These are phyloP conservation scores for Melastoma candidum DNA, from an alignment of 441 rosid species.

Conservation along the genomic window DNA sequence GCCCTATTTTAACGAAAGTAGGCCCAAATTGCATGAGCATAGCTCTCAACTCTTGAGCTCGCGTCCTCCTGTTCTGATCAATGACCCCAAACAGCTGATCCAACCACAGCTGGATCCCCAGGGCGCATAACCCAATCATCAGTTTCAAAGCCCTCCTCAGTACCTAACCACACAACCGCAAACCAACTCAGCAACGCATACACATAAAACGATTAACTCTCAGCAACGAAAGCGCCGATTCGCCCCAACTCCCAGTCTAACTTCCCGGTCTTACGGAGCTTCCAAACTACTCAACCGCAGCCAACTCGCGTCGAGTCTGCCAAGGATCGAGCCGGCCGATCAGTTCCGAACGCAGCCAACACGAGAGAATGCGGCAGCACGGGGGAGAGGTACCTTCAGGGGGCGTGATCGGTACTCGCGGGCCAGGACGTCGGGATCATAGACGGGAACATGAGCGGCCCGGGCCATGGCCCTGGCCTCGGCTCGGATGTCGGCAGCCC, in stretches of 20 bases:
- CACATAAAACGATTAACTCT: background rate
- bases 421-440: constrained; percentile 54
- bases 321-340: background rate
- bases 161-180: constrained; percentile 29
- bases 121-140: constrained; percentile 49
- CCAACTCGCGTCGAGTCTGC: too few species aligned
- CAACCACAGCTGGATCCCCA: constrained; percentile 47
- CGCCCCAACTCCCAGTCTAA: too few species aligned
- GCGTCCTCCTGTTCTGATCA: constrained; percentile 55
- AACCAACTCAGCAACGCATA: background rate
- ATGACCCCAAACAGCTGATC: constrained; percentile 57
- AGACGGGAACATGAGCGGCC: constrained; percentile 64
- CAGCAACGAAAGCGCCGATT: too few species aligned
- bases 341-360: background rate
- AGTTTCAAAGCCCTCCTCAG: constrained; percentile 61
- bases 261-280: background rate
- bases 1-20: constrained; percentile 90
- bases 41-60: constrained; percentile 50
- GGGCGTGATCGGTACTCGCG: constrained; percentile 64
- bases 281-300: background rate
- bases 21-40: constrained; percentile 84
- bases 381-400: constrained; percentile 34
- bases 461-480: constrained; percentile 78
- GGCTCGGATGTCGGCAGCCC: constrained; percentile 68
- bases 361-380: background rate